A percentile compares a stretch with the other conserved stretches of the same genome.
Evolutionary conservation across 2,329 filamentous ascomycete species (phyloP).

Genomic region (Penicillium concentricum): DNA sequence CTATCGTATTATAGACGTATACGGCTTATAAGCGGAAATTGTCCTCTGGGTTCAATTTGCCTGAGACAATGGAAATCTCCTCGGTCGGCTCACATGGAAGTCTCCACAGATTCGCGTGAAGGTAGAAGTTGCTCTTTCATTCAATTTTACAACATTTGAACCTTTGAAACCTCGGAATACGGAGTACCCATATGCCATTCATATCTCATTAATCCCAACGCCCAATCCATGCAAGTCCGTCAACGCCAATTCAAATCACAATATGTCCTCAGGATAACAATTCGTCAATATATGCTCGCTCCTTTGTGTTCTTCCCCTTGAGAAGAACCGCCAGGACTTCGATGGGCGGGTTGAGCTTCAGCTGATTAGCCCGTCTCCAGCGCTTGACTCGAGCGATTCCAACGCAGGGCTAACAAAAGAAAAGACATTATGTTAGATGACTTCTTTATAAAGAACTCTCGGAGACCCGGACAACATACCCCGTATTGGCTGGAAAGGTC

Average conservation of each 20-base stretch:
- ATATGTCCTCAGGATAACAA: slow-evolving; percentile 30
- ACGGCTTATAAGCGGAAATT: background rate
- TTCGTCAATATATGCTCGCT: slow-evolving; percentile 65
- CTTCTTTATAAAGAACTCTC: background rate
- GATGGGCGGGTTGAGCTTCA: slow-evolving; percentile 84
- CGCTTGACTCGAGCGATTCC: slow-evolving; percentile 78
- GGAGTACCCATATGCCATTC: background rate
- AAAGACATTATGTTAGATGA: slow-evolving; percentile 2
- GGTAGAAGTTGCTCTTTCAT: background rate
- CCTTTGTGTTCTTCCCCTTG: slow-evolving; percentile 54
- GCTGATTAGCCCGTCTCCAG: slow-evolving; percentile 79
- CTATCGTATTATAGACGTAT: background rate
- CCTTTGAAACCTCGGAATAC: background rate
- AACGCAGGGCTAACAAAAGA: slow-evolving; percentile 69
- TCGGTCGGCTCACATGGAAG: background rate
- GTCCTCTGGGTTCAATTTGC: background rate
- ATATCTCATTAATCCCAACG: slow-evolving; percentile 7
- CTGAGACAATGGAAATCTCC: background rate
- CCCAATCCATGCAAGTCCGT: slow-evolving; percentile 7
- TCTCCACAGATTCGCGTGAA: background rate
- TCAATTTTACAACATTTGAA: no score
- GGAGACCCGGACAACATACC: slow-evolving; percentile 56
- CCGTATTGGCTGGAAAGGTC: slow-evolving; percentile 91
- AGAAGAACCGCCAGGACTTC: slow-evolving; percentile 86
- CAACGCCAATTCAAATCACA: background rate